These are phyloP conservation scores for Blakeslea trispora DNA, from an alignment of 371 early-diverging fungal genomes.

Conservation along the genomic window DNA sequence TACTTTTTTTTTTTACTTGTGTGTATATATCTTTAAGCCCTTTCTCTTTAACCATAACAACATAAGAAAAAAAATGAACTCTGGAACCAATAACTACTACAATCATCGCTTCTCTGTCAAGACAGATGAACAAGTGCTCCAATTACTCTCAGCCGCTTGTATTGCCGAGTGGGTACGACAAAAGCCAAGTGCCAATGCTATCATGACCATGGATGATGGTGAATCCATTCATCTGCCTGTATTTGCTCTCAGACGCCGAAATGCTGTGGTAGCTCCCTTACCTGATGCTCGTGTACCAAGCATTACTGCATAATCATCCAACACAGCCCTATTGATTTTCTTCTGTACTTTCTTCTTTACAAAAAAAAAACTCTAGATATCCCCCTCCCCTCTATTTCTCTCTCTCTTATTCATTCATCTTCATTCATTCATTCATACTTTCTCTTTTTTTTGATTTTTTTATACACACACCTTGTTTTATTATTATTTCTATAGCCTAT, in stretches of 20 bases:
- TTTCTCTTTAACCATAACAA: no score
- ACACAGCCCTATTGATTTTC: background rate
- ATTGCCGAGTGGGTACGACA: constrained; percentile 32
- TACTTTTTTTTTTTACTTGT: background rate
- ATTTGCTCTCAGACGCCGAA: constrained; percentile 44
- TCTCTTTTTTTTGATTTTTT: background rate
- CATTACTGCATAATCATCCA: constrained; percentile 20
- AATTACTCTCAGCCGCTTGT: constrained; percentile 29
- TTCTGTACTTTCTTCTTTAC: no score
- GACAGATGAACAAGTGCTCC: constrained; percentile 20
- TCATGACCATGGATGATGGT: constrained; percentile 36
- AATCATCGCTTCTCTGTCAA: constrained; percentile 31
- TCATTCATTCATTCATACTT: background rate
- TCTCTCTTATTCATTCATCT: no score
- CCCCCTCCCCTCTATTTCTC: background rate
- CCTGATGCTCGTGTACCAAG: constrained; percentile 36
- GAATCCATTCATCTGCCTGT: constrained; percentile 40
- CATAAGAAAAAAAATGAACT: constrained; percentile 10
- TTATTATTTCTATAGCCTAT: no score
- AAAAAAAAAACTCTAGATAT: no score
- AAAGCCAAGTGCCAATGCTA: constrained; percentile 33
- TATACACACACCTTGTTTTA: no score
- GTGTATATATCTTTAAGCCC: no score
- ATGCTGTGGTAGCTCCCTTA: constrained; percentile 40
- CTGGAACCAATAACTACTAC: background rate